Evolutionary conservation across 2,329 filamentous ascomycete genomes (phyloP).

Genomic region (Aspergillus sp.): DNA sequence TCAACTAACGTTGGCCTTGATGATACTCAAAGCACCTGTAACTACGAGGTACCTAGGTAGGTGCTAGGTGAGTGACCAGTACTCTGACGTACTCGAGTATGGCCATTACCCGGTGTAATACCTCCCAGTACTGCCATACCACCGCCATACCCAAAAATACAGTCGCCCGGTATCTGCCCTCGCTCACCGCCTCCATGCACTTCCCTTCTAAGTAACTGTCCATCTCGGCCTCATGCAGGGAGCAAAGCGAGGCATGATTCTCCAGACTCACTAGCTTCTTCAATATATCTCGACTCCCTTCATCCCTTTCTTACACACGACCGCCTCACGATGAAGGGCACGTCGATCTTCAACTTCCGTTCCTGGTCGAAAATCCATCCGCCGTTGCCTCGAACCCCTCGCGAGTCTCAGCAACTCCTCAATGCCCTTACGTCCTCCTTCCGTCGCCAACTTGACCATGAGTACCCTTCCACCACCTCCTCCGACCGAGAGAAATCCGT

Average conservation of each 20-base stretch:
- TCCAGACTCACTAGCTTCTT: neutral
- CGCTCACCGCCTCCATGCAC: neutral
- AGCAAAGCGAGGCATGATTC: neutral
- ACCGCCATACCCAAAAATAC: neutral
- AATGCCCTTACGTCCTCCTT: constrained; percentile 62
- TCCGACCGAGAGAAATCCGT: constrained; percentile 1
- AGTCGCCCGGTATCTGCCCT: neutral
- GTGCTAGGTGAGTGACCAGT: too few relatives aligned
- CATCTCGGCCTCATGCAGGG: neutral
- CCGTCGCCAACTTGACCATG: constrained; percentile 59
- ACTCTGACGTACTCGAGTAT: neutral
- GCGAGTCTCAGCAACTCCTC: constrained; percentile 59
- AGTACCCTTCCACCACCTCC: constrained; percentile 46
- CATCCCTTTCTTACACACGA: neutral
- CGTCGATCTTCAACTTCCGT: constrained; percentile 46
- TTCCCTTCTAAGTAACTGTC: neutral
- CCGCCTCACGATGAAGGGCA: constrained; percentile 49
- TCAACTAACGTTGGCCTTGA: too few relatives aligned
- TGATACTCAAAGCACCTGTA: too few relatives aligned
- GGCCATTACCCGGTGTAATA: neutral
- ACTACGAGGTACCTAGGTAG: too few relatives aligned
- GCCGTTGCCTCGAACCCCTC: constrained; percentile 51
- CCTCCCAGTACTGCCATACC: neutral
- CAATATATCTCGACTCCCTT: neutral
- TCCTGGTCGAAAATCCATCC: constrained; percentile 55